Base-by-base conservation (phyloP, 768 basidiomycete genomes). In the Lactifluus piperatus region DNA sequence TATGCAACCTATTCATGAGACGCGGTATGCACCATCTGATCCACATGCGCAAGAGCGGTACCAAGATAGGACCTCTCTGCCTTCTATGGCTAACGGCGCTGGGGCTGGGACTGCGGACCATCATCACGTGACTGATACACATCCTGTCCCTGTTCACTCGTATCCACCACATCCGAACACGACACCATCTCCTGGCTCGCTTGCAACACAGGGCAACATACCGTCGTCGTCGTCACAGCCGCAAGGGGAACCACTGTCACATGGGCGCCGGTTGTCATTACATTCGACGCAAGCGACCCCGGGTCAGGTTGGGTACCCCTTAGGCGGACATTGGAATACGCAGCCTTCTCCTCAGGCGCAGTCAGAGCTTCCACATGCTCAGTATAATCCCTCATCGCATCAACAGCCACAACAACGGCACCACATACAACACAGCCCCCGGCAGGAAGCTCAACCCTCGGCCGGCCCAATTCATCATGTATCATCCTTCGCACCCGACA, bases 331-430 rank as follows among this genome's bases (percentile, higher is more conserved):
- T n/a, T 26, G 20, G n/a, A n/a, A 20, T 32, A 24, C 54, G 11
- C 59, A 51, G 54, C 59, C 54, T 41, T 39, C 22, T 30, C 48
- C 57, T 48, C 57, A 59, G 30, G 14, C 32, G 59, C 60, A 58
- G 41, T 46, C 45, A 14, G 51, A 58, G 18, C 29, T 27, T 24
- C 5, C 57, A n/a, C 46, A 49, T 24, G 32, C 30, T 43, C 57
- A 26, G 34, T 34, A 52, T 26, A 24, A 37, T 54, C 22, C 46
- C 24, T 27, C 51, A 9, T 2, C 36, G n/a, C 39, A 37, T 43
- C 11, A 30, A 44, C 46, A 44, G 18, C n/a, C 41, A 29, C 58
- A 50, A 4, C 48, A 24, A 4, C n/a, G 13, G 5, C 56, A 36
- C 13, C 50, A 51, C 9, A 13, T 20, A 27, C 56, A 44, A 10